Percentiles rank a stretch among this genome's conserved stretches.
Conservation (phyloP, 495 filamentous ascomycete genomes). For the Penicillium parvum region DNA sequence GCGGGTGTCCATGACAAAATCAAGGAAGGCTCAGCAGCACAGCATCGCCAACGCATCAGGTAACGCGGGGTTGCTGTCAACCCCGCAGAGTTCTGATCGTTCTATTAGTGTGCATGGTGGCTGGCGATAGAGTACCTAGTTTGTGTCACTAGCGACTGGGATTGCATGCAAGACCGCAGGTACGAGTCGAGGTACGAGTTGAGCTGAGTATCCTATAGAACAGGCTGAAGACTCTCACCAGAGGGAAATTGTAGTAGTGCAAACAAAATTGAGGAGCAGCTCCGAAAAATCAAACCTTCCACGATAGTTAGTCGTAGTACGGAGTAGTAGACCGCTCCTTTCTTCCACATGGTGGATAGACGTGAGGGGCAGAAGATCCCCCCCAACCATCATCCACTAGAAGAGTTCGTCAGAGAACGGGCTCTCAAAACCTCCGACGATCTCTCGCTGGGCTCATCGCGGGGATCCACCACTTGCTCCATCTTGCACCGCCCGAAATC, state of each 20-base stretch:
- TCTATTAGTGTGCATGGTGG: background rate
- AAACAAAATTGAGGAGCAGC: background rate
- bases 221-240: no score
- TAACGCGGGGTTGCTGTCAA: conserved; percentile 23
- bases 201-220: no score
- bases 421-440: conserved; percentile 16
- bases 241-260: background rate
- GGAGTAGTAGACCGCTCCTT: conserved; percentile 8
- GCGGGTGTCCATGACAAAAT: conserved; percentile 13
- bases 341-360: background rate
- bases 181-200: conserved; percentile 10
- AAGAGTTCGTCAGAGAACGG: conserved; percentile 14
- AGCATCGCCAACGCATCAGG: conserved; percentile 28
- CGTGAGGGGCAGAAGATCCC: background rate
- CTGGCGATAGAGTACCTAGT: background rate
- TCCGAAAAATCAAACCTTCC: background rate
- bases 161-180: conserved; percentile 14
- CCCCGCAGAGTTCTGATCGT: conserved; percentile 15
- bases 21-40: conserved; percentile 21
- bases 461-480: conserved; percentile 15
- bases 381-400: background rate
- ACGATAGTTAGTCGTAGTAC: background rate
- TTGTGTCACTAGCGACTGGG: conserved; percentile 3
- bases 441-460: conserved; percentile 9
- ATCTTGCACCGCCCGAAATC: conserved; percentile 22